These are phyloP conservation scores for Boletus rubroflammeus DNA, from an alignment of 768 basidiomycete species.

Conservation along the genomic window DNA sequence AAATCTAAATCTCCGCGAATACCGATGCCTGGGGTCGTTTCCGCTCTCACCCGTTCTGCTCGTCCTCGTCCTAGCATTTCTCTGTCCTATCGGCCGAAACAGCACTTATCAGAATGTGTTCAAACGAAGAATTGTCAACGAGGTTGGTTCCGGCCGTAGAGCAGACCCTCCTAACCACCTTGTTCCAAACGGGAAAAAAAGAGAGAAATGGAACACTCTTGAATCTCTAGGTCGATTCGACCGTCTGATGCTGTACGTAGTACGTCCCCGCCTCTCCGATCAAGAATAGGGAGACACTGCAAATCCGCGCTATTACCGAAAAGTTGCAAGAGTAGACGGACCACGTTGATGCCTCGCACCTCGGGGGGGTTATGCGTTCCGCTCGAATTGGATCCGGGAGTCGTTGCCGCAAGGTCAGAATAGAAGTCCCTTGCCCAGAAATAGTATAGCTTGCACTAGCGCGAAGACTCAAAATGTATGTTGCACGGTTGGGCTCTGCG, in stretches of 20 bases:
- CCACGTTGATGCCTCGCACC: slow-evolving; percentile 11
- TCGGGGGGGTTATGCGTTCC: neutral
- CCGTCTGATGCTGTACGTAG: neutral
- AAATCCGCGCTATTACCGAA: slow-evolving; percentile 9
- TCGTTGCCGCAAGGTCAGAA: neutral
- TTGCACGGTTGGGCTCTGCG: neutral
- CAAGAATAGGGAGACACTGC: neutral
- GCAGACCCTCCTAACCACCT: neutral
- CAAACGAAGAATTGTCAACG: neutral
- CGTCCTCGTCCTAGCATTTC: slow-evolving; percentile 3
- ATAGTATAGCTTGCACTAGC: neutral
- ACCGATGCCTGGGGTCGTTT: slow-evolving; percentile 3
- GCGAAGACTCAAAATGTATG: neutral
- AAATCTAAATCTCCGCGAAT: slow-evolving; percentile 22
- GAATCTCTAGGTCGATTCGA: slow-evolving; percentile 2
- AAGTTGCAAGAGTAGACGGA: neutral
- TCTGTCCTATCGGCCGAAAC: slow-evolving; percentile 3
- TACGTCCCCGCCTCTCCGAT: slow-evolving; percentile 8
- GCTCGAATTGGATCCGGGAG: neutral
- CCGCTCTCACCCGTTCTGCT: neutral
- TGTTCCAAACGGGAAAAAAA: neutral
- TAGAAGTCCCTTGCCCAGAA: neutral
- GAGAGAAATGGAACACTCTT: neutral
- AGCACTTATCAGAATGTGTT: slow-evolving; percentile 3
- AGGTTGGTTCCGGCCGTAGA: neutral